Evolutionary conservation across 2,329 filamentous ascomycete species (phyloP), one percentile per base, ranked within the genome.

Genomic region (Chrysosporium keratinophilum): DNA sequence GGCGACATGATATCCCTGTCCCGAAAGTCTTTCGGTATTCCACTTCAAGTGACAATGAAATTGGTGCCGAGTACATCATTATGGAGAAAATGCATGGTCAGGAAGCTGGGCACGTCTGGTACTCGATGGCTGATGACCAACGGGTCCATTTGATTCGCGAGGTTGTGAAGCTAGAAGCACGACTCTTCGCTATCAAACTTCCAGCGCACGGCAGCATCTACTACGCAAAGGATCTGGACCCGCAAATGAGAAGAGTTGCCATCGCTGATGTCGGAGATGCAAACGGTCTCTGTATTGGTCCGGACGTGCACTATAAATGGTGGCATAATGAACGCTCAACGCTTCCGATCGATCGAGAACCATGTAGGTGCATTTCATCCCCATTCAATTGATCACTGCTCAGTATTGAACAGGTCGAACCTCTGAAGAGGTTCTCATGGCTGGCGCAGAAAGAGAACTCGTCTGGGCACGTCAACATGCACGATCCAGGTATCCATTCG

Each of bases 181-280:
- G 59, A 42, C 62, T 64, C 34, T 48, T 31, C 1, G 39, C 58
- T 23, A 28, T 65, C 58, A 37, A 61, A 14, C 68, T 71, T 50
- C 65, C 67, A 37, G 67, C 63, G 0, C 70, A 67, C 54, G 67
- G 68, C 4, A 67, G 64, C 57, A 60, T 71, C 4, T 51, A 40
- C 33, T 55, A 42, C 46, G 15, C 35, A 46, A 37, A 45, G 35
- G 39, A 42, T 37, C 23, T 57, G 40, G 37, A 49, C 33, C 44
- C 31, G 17, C 20, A 39, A 46, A 40, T 17, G 17, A 23, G 45
- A 23, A 9, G 39, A 33, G 12, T 57, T 55, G 19, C 19, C 12
- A 40, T 48, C 15, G 34, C 5, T 17, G 40, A 39, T 43, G 15
- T 42, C 23, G 23, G 23, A 17, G 11, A 40, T 11, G n/a, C 15